These are phyloP conservation scores for Sedum album DNA, from an alignment of 164 flowering plant species.

Conservation along the genomic window DNA sequence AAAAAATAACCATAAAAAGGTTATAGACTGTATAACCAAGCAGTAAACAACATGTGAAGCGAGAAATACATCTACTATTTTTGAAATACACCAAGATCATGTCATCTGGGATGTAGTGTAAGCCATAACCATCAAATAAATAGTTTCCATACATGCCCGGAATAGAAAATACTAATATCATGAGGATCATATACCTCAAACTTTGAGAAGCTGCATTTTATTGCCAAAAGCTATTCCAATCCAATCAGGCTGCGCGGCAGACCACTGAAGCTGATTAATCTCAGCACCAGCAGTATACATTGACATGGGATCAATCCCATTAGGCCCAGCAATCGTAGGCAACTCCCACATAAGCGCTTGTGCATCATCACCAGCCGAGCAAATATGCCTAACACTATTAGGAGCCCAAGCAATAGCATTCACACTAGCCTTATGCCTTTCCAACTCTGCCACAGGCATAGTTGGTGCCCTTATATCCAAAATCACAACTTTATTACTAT, in stretches of 20 bases:
- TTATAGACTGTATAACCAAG: too few relatives aligned
- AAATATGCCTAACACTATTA: constrained; percentile 53
- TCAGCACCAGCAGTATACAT: constrained; percentile 59
- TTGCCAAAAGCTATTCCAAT: constrained; percentile 61
- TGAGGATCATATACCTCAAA: constrained; percentile 33
- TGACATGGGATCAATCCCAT: constrained; percentile 72
- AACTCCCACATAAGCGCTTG: constrained; percentile 89
- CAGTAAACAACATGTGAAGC: too few relatives aligned
- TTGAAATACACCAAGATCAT: too few relatives aligned
- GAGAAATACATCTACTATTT: too few relatives aligned
- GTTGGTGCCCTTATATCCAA: constrained; percentile 73
- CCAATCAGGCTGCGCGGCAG: constrained; percentile 74
- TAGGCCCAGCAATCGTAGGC: constrained; percentile 58
- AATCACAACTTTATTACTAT: constrained; percentile 61
- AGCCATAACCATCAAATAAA: too few relatives aligned
- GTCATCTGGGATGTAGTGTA: not conserved
- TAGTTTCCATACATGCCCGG: too few relatives aligned
- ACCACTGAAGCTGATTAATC: constrained; percentile 88
- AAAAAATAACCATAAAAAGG: too few relatives aligned
- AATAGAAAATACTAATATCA: too few relatives aligned
- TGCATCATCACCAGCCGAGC: constrained; percentile 75
- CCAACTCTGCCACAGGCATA: constrained; percentile 74
- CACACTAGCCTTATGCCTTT: constrained; percentile 65
- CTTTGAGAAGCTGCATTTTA: constrained; percentile 75
- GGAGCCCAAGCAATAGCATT: constrained; percentile 94